Conservation (phyloP, 2,329 filamentous ascomycete genomes). For the Fusarium mangiferae region DNA sequence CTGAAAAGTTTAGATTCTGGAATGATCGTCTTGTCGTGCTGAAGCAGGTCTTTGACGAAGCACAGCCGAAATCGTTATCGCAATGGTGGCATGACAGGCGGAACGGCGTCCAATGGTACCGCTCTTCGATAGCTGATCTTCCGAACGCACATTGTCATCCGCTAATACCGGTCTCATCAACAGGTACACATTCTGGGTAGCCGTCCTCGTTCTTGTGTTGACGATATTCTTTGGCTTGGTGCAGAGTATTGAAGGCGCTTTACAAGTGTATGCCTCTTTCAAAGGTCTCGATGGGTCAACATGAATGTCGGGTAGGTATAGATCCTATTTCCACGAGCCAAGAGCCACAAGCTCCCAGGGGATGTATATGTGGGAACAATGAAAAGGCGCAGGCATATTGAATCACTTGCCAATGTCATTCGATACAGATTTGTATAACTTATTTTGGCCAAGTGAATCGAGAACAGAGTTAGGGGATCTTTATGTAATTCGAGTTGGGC, state of each 20-base stretch:
- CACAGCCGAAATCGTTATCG: not conserved
- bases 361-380: not conserved
- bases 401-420: not conserved
- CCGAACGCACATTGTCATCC: not conserved
- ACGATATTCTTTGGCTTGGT: slow-evolving; percentile 9
- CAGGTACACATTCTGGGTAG: slow-evolving; percentile 8
- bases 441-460: not conserved
- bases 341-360: not conserved
- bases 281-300: not conserved
- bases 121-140: not conserved
- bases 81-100: not conserved
- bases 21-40: not conserved
- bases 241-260: not conserved
- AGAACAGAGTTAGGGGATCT: too few relatives aligned
- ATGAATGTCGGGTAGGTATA: not conserved
- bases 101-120: not conserved
- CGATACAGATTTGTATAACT: fast-evolving
- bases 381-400: not conserved
- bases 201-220: not conserved
- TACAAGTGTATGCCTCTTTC: slow-evolving; percentile 1
- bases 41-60: not conserved
- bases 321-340: not conserved
- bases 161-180: not conserved
- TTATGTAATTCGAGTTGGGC: not conserved
- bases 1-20: not conserved